A percentile compares a stretch with the other conserved stretches of the same genome.
Conservation (phyloP, 306 rosid species). For the Mimosa pudica region DNA sequence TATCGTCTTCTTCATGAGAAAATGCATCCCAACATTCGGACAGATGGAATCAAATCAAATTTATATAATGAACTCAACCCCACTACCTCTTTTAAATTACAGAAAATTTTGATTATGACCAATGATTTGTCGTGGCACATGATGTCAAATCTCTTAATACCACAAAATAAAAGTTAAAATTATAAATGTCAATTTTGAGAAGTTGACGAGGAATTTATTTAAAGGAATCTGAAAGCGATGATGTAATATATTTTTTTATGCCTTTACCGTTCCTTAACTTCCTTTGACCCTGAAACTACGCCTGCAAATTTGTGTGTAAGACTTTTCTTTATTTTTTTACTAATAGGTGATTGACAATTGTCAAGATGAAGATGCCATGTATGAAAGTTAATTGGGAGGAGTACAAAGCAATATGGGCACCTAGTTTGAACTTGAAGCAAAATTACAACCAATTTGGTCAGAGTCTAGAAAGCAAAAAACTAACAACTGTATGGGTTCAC, state of each 20-base stretch:
- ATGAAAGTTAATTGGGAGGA: constrained; percentile 43
- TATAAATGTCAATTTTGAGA: constrained; percentile 33
- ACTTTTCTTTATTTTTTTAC: background rate
- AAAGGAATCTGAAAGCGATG: constrained; percentile 37
- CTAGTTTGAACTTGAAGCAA: constrained; percentile 51
- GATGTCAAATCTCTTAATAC: constrained; percentile 12
- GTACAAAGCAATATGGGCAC: constrained; percentile 39
- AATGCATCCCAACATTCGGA: constrained; percentile 60
- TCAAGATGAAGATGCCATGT: constrained; percentile 49
- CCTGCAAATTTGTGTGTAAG: constrained; percentile 44
- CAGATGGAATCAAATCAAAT: constrained; percentile 69
- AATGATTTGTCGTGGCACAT: constrained; percentile 30
- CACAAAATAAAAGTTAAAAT: constrained; percentile 3
- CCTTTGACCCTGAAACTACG: constrained; percentile 67
- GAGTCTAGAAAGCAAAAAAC: constrained; percentile 26
- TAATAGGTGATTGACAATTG: constrained; percentile 27
- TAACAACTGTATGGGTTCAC: background rate
- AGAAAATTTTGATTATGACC: constrained; percentile 28
- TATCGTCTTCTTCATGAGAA: constrained; percentile 40
- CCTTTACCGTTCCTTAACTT: constrained; percentile 43
- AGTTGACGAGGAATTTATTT: constrained; percentile 54
- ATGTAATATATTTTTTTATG: constrained; percentile 33
- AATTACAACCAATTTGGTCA: constrained; percentile 20
- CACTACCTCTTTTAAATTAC: constrained; percentile 36
- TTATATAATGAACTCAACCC: constrained; percentile 21